phyloP scores from a whole-genome alignment of 1,139 yeast genomes.

The Maudiozyma humilis region DNA sequence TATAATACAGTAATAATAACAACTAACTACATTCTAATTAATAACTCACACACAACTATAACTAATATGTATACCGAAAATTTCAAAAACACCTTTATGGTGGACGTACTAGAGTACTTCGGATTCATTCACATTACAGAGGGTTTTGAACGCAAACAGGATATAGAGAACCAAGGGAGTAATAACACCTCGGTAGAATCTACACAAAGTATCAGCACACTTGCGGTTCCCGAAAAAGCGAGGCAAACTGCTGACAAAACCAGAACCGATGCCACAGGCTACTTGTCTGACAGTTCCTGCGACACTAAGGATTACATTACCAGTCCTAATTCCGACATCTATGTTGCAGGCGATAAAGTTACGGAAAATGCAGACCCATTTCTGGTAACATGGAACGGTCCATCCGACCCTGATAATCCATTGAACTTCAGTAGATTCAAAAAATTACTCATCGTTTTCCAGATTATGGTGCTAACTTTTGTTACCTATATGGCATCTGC shows the following conservation, averaged over 20 bases:
- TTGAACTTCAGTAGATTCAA: constrained; percentile 42
- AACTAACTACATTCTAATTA: no score
- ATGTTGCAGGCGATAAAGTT: neutral
- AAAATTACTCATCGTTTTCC: constrained; percentile 36
- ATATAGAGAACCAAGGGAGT: neutral
- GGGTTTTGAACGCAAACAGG: neutral
- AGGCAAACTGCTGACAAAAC: neutral
- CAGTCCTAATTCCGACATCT: neutral
- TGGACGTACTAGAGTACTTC: constrained; percentile 11
- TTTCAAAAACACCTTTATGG: constrained; percentile 10
- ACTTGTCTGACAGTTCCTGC: neutral
- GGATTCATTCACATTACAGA: constrained; percentile 6
- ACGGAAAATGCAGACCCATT: constrained; percentile 37
- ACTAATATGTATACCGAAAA: constrained; percentile 3
- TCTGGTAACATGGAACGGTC: constrained; percentile 31
- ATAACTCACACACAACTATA: no score
- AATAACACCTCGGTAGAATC: neutral
- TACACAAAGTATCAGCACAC: neutral
- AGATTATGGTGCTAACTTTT: constrained; percentile 41
- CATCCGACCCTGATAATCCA: constrained; percentile 51
- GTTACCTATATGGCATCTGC: constrained; percentile 57
- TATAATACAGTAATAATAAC: no score
- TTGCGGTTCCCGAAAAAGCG: neutral
- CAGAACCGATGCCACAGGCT: neutral
- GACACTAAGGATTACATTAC: neutral